These are phyloP conservation scores for Malassezia restricta DNA, from an alignment of 1,284 basidiomycete genomes.

Conservation along the genomic window DNA sequence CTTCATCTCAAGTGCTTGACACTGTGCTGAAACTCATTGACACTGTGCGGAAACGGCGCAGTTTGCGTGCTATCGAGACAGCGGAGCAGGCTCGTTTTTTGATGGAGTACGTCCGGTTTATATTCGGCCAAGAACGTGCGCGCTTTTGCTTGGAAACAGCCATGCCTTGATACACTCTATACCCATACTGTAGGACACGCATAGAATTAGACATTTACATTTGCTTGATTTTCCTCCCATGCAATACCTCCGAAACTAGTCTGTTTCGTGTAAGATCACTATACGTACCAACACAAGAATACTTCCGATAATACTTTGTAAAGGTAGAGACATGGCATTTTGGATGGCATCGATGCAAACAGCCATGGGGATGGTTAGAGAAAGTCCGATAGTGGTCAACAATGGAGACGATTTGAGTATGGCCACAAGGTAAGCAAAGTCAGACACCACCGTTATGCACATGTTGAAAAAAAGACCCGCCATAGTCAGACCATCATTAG, in stretches of 20 bases:
- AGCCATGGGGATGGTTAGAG: constrained; percentile 84
- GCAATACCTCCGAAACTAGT: constrained; percentile 12
- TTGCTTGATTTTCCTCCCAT: constrained; percentile 12
- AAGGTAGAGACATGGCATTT: constrained; percentile 43
- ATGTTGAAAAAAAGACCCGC: constrained; percentile 68
- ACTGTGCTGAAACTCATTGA: constrained; percentile 23
- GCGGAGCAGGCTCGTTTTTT: constrained; percentile 42
- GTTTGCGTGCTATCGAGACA: constrained; percentile 43
- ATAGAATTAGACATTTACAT: no score
- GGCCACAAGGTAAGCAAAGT: constrained; percentile 49
- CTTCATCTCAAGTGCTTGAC: not conserved
- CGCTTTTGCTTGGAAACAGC: constrained; percentile 4
- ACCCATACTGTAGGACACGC: not conserved
- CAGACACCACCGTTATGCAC: constrained; percentile 49
- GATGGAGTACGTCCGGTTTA: constrained; percentile 25
- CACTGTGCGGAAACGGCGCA: constrained; percentile 30
- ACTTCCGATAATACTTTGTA: constrained; percentile 24
- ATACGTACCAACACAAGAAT: constrained; percentile 27
- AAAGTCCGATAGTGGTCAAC: constrained; percentile 83
- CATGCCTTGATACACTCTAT: not conserved
- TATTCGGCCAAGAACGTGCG: constrained; percentile 26
- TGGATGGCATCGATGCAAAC: constrained; percentile 66
- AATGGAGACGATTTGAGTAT: constrained; percentile 87
- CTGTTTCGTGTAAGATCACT: not conserved
- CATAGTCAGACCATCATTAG: constrained; percentile 55